phyloP scores from a whole-genome alignment of 1,139 yeast genomes.

The Meyerozyma athensensis region DNA sequence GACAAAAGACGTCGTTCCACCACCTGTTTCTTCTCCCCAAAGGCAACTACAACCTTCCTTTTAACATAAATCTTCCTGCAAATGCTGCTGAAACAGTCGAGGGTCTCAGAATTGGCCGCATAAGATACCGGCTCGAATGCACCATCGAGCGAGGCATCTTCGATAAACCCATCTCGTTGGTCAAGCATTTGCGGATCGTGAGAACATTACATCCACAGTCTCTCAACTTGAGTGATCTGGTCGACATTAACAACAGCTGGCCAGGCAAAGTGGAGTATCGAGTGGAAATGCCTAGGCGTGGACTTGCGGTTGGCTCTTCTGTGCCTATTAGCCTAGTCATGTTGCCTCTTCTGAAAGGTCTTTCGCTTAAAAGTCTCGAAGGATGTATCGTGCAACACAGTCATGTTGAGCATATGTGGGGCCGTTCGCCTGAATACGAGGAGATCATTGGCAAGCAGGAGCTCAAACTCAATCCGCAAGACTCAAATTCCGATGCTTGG shows the following conservation, averaged over 20 bases:
- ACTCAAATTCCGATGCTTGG: slow-evolving; percentile 45
- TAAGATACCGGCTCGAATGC: slow-evolving; percentile 53
- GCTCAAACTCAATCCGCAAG: slow-evolving; percentile 20
- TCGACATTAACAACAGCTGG: slow-evolving; percentile 61
- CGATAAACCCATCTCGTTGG: slow-evolving; percentile 36
- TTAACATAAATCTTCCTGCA: slow-evolving; percentile 51
- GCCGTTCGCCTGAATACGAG: slow-evolving; percentile 41
- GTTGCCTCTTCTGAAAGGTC: slow-evolving; percentile 58
- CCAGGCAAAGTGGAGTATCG: slow-evolving; percentile 61
- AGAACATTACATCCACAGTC: slow-evolving; percentile 53
- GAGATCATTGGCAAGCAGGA: slow-evolving; percentile 28
- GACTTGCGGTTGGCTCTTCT: slow-evolving; percentile 56
- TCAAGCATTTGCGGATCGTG: slow-evolving; percentile 31
- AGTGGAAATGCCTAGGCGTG: slow-evolving; percentile 51
- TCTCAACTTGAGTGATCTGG: slow-evolving; percentile 47
- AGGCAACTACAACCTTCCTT: slow-evolving; percentile 68
- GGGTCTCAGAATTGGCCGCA: slow-evolving; percentile 48
- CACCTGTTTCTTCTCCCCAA: slow-evolving; percentile 49
- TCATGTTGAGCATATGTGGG: slow-evolving; percentile 33
- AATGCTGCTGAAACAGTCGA: slow-evolving; percentile 64
- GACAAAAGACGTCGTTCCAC: slow-evolving; percentile 16
- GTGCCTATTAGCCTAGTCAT: slow-evolving; percentile 50
- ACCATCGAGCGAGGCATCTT: slow-evolving; percentile 50
- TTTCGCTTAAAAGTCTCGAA: slow-evolving; percentile 43
- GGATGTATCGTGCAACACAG: slow-evolving; percentile 53